phyloP scores from a whole-genome alignment of 768 basidiomycete genomes.

The Pholiota microspora region DNA sequence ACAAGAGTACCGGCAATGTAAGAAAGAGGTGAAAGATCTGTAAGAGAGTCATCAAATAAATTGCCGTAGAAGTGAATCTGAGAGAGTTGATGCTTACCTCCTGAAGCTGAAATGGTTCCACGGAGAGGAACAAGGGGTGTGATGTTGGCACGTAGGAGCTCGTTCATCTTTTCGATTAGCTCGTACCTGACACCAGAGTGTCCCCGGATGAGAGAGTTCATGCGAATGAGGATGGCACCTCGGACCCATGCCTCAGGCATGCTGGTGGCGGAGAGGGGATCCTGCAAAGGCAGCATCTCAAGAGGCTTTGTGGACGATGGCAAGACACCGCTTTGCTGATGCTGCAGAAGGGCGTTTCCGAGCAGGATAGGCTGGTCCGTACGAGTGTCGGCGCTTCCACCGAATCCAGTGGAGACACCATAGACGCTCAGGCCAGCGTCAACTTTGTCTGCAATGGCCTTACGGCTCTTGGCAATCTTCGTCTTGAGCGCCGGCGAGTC shows the following conservation, averaged over 20 bases:
- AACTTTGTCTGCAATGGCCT: constrained; percentile 66
- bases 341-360: constrained; percentile 81
- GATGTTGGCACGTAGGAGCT: constrained; percentile 67
- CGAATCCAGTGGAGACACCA: constrained; percentile 82
- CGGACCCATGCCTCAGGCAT: constrained; percentile 92
- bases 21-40: constrained; percentile 76
- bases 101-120: constrained; percentile 81
- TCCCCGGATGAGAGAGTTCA: constrained; percentile 86
- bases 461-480: constrained; percentile 61
- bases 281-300: constrained; percentile 63
- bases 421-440: constrained; percentile 70
- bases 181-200: constrained; percentile 86
- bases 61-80: constrained; percentile 10
- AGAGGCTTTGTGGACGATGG: constrained; percentile 54
- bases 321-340: constrained; percentile 75
- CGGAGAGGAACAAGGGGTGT: constrained; percentile 81
- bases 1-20: constrained; percentile 82
- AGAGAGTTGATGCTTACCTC: constrained; percentile 44
- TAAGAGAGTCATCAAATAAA: background rate
- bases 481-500: constrained; percentile 43
- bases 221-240: constrained; percentile 81
- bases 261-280: constrained; percentile 61
- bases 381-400: constrained; percentile 85
- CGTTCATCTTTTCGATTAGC: constrained; percentile 76
- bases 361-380: constrained; percentile 72